These are phyloP conservation scores for Cornus controversa DNA, from an alignment of 148 eudicot genomes.

Conservation along the genomic window DNA sequence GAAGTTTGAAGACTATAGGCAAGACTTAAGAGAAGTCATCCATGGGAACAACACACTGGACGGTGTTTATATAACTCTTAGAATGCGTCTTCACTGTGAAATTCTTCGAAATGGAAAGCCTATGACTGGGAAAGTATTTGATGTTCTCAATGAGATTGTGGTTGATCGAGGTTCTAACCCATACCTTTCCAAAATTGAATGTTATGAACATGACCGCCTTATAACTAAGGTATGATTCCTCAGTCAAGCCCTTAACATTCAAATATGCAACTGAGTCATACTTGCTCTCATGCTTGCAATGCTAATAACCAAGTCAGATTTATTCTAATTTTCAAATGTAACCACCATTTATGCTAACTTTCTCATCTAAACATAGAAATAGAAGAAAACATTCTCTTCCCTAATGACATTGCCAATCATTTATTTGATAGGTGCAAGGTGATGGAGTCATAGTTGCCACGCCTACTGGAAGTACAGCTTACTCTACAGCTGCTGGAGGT, in stretches of 20 bases:
- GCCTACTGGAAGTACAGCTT: conserved; percentile 99
- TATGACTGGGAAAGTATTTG: conserved; percentile 94
- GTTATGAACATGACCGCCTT: conserved; percentile 92
- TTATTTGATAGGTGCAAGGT: conserved; percentile 75
- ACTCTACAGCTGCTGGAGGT: conserved; percentile 98
- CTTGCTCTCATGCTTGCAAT: conserved; percentile 1
- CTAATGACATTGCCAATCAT: conserved; percentile 1
- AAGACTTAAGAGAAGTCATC: conserved; percentile 76
- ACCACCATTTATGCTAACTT: background rate
- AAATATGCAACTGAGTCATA: background rate
- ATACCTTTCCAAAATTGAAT: conserved; percentile 90
- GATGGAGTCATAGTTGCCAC: conserved; percentile 99
- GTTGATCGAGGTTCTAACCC: conserved; percentile 99
- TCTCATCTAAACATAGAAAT: background rate
- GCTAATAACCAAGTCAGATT: no score
- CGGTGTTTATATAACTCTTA: conserved; percentile 93
- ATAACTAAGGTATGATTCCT: conserved; percentile 76
- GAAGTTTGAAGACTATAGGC: conserved; percentile 83
- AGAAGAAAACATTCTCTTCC: background rate
- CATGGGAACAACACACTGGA: conserved; percentile 90
- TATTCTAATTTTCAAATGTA: no score
- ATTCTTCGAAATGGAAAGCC: conserved; percentile 81
- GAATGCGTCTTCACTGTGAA: conserved; percentile 97
- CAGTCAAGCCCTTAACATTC: background rate
- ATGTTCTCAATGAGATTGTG: conserved; percentile 92